These are phyloP conservation scores for Phytophthora colocasiae DNA, from an alignment of 352 stramenopile genomes.

Conservation along the genomic window DNA sequence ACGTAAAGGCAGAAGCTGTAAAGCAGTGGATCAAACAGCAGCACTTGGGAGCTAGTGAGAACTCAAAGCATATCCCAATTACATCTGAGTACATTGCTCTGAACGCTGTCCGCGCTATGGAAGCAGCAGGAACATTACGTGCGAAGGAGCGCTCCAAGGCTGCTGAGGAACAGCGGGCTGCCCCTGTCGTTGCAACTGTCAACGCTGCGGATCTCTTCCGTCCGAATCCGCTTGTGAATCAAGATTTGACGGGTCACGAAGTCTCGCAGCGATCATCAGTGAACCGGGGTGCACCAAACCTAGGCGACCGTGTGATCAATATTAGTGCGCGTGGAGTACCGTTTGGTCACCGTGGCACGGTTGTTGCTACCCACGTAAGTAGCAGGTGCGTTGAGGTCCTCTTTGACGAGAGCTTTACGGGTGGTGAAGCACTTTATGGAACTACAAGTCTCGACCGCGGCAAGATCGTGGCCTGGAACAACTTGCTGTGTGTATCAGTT, in stretches of 20 bases:
- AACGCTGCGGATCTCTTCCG: conserved; percentile 70
- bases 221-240: conserved; percentile 78
- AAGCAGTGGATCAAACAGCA: conserved; percentile 94
- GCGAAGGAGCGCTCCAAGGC: conserved; percentile 69
- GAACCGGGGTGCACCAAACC: conserved; percentile 79
- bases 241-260: conserved; percentile 78
- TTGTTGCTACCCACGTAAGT: conserved; percentile 97
- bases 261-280: conserved; percentile 63
- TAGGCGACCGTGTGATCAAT: conserved; percentile 99
- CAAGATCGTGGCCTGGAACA: conserved; percentile 96
- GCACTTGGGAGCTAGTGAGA: conserved; percentile 84
- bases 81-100: conserved; percentile 94
- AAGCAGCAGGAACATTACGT: conserved; percentile 79
- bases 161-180: conserved; percentile 39
- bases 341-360: conserved; percentile 97
- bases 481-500: conserved; percentile 74
- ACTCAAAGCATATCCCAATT: conserved; percentile 92
- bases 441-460: conserved; percentile 95
- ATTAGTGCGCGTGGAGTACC: conserved; percentile 95
- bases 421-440: conserved; percentile 95
- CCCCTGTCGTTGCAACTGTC: conserved; percentile 53
- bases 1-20: conserved; percentile 78
- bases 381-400: conserved; percentile 98
- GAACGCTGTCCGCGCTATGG: conserved; percentile 93
- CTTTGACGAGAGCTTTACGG: conserved; percentile 97